Conservation (phyloP, 345 rosid species). For the Pistacia integerrima region DNA sequence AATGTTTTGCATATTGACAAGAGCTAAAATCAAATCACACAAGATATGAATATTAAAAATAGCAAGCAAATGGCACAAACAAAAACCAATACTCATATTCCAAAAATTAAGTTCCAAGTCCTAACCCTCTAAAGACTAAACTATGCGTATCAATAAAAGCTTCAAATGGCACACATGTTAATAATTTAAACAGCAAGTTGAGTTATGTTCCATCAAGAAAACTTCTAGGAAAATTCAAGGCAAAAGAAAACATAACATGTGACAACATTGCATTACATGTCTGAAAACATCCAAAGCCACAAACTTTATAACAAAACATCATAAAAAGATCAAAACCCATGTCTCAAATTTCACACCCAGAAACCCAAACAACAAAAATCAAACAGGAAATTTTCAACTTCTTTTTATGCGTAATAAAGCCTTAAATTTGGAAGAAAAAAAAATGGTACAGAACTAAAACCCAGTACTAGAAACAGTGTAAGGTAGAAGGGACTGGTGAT, state of each 20-base stretch:
- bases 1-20: constrained; percentile 39
- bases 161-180: too few relatives aligned
- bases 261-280: neutral
- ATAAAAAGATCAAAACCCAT: neutral
- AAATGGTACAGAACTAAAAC: neutral
- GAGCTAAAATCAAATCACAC: constrained; percentile 18
- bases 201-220: too few relatives aligned
- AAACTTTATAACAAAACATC: neutral
- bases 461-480: neutral
- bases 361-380: neutral
- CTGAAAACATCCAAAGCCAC: neutral
- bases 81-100: neutral
- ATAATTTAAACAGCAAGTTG: too few relatives aligned
- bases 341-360: neutral
- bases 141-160: too few relatives aligned
- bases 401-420: too few relatives aligned
- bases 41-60: neutral
- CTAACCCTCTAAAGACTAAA: too few relatives aligned
- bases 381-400: neutral
- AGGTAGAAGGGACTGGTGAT: neutral
- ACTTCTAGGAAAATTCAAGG: too few relatives aligned
- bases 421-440: neutral
- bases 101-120: too few relatives aligned
- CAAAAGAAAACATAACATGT: too few relatives aligned
- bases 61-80: neutral